These are phyloP conservation scores for Pythium phragmiticola DNA, from an alignment of 352 stramenopile genomes.

Conservation along the genomic window DNA sequence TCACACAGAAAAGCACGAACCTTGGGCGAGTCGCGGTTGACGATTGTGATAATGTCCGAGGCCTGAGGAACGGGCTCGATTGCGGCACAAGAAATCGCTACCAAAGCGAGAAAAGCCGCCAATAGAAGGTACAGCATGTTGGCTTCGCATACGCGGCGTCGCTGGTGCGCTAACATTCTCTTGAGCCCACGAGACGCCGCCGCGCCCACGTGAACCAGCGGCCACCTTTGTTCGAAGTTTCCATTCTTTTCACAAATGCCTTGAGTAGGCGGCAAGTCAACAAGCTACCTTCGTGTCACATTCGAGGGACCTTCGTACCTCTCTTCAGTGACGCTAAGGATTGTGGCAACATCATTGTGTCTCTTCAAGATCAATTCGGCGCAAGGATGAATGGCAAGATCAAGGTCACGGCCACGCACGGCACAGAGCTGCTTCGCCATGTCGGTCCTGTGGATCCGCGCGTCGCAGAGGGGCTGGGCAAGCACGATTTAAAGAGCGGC, in stretches of 20 bases:
- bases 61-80: constrained; percentile 53
- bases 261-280: constrained; percentile 3
- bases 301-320: neutral
- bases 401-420: constrained; percentile 43
- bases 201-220: neutral
- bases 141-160: neutral
- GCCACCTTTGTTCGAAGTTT: neutral
- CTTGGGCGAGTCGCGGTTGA: constrained; percentile 47
- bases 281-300: constrained; percentile 21
- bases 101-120: neutral
- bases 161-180: neutral
- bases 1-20: constrained; percentile 9
- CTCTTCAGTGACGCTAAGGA: constrained; percentile 5
- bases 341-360: constrained; percentile 11
- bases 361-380: constrained; percentile 28
- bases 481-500: constrained; percentile 23
- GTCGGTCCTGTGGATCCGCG: constrained; percentile 58
- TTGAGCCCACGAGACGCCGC: neutral
- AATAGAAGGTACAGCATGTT: neutral
- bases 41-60: constrained; percentile 43
- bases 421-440: constrained; percentile 44
- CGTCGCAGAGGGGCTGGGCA: constrained; percentile 47
- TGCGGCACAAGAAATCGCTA: constrained; percentile 6
- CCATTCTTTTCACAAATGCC: neutral
- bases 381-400: constrained; percentile 15